These are phyloP conservation scores for Manihot esculenta DNA, from an alignment of 441 rosid genomes.

Conservation along the genomic window DNA sequence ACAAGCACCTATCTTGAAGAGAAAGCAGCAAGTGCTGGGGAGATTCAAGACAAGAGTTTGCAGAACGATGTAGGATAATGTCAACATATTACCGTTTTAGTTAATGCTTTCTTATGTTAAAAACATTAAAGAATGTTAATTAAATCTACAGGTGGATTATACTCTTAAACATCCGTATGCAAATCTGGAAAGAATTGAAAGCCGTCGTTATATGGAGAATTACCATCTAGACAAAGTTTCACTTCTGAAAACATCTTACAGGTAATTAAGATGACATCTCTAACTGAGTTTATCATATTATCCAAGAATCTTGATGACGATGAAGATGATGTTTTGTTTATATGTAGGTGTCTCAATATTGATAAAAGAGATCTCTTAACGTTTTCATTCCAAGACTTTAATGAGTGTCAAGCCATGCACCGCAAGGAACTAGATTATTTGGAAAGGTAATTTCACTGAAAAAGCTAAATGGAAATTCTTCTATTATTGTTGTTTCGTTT, in stretches of 20 bases:
- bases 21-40: no score
- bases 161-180: neutral
- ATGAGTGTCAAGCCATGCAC: constrained; percentile 7
- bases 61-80: neutral
- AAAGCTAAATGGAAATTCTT: no score
- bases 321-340: neutral
- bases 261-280: neutral
- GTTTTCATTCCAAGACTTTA: constrained; percentile 13
- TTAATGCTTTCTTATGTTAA: neutral
- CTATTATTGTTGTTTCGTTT: no score
- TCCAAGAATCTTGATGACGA: no score
- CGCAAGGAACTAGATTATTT: constrained; percentile 21
- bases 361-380: constrained; percentile 7
- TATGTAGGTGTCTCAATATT: neutral
- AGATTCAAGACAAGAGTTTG: neutral
- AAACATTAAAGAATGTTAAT: neutral
- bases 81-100: neutral
- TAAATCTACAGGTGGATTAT: constrained; percentile 16
- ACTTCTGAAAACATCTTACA: neutral
- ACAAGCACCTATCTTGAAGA: constrained; percentile 1
- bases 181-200: neutral
- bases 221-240: neutral
- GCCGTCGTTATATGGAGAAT: neutral
- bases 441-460: constrained; percentile 13
- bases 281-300: no score